Conservation (phyloP, 2,329 filamentous ascomycete genomes). For the Massarina eburnea region DNA sequence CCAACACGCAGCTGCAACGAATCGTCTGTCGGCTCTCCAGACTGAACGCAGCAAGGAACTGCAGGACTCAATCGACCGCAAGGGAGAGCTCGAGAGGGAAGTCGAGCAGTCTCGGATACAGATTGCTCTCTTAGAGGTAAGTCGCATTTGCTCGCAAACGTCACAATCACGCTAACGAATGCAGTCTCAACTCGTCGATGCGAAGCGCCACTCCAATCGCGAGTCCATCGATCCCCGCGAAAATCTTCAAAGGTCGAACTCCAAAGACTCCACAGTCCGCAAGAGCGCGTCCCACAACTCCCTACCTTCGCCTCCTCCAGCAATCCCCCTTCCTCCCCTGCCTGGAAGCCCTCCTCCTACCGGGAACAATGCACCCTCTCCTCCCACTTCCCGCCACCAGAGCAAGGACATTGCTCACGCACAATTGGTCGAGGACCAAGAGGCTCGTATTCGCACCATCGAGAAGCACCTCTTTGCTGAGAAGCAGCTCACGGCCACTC, state of each 20-base stretch:
- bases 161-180: slow-evolving; percentile 24
- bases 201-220: slow-evolving; percentile 50
- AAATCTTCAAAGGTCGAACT: slow-evolving; percentile 58
- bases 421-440: slow-evolving; percentile 90
- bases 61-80: slow-evolving; percentile 43
- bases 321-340: slow-evolving; percentile 91
- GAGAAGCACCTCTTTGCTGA: slow-evolving; percentile 96
- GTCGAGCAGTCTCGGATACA: slow-evolving; percentile 78
- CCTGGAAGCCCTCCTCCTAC: slow-evolving; percentile 55
- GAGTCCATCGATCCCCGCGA: slow-evolving; percentile 50
- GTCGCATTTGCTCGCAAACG: slow-evolving; percentile 17
- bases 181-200: slow-evolving; percentile 65
- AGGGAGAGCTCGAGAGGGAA: slow-evolving; percentile 56
- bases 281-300: slow-evolving; percentile 83
- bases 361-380: slow-evolving; percentile 55
- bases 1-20: slow-evolving; percentile 81
- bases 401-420: slow-evolving; percentile 79
- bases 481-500: slow-evolving; percentile 90
- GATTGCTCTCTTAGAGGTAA: slow-evolving; percentile 76
- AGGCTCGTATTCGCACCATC: slow-evolving; percentile 90
- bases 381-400: slow-evolving; percentile 67
- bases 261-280: slow-evolving; percentile 69
- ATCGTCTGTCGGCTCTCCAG: slow-evolving; percentile 74
- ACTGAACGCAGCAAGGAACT: slow-evolving; percentile 48
- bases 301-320: slow-evolving; percentile 88